A percentile compares a stretch with the other conserved stretches of the same genome.
phyloP scores from a whole-genome alignment of 2,329 filamentous ascomycete genomes.

The Leptographium galeiforme region DNA sequence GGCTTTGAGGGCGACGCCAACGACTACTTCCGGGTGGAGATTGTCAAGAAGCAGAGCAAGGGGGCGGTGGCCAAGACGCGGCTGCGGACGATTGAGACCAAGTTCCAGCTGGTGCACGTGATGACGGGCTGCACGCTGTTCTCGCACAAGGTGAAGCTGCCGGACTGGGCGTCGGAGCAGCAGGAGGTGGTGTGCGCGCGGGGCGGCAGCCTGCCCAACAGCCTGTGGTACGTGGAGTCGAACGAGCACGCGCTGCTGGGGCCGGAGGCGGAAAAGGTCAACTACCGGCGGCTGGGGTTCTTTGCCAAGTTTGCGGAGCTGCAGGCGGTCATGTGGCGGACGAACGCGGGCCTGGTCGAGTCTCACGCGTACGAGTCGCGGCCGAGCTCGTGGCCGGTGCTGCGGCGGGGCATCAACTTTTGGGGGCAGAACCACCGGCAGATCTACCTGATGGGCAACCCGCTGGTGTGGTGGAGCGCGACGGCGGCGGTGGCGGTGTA shows the following conservation, averaged over 20 bases:
- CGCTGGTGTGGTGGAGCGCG: slow-evolving; percentile 86
- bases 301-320: slow-evolving; percentile 96
- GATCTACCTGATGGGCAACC: slow-evolving; percentile 93
- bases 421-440: slow-evolving; percentile 92
- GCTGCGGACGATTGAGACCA: slow-evolving; percentile 85
- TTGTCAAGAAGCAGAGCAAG: slow-evolving; percentile 78
- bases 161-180: slow-evolving; percentile 94
- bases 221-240: slow-evolving; percentile 88
- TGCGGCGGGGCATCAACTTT: slow-evolving; percentile 95
- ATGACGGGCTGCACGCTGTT: slow-evolving; percentile 96
- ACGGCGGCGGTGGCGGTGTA: slow-evolving; percentile 68
- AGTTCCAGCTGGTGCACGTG: slow-evolving; percentile 87
- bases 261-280: slow-evolving; percentile 75
- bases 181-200: slow-evolving; percentile 97
- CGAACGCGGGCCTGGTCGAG: slow-evolving; percentile 89
- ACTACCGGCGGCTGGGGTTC: slow-evolving; percentile 90
- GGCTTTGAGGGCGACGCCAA: slow-evolving; percentile 96
- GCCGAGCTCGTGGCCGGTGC: slow-evolving; percentile 81
- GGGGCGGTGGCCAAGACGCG: slow-evolving; percentile 68
- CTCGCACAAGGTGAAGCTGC: slow-evolving; percentile 97
- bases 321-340: slow-evolving; percentile 97
- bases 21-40: slow-evolving; percentile 88
- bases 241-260: slow-evolving; percentile 74
- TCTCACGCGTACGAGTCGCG: slow-evolving; percentile 98
- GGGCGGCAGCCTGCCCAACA: slow-evolving; percentile 86